These are phyloP conservation scores for Stephania japonica DNA, from an alignment of 164 flowering plant genomes.

Conservation along the genomic window DNA sequence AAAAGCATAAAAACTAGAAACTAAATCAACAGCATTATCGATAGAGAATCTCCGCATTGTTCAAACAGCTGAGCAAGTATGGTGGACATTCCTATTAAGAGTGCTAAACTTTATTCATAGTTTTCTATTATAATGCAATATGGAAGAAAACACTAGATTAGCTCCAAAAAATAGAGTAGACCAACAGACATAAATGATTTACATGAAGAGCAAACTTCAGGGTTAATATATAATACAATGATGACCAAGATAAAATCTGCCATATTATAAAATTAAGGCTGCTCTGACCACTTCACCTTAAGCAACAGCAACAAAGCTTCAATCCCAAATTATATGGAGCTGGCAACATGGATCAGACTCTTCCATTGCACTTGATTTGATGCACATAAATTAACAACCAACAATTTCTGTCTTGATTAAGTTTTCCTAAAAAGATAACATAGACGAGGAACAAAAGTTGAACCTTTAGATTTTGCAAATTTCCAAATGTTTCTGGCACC, in stretches of 20 bases:
- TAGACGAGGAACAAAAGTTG: background rate
- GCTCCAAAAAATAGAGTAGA: background rate
- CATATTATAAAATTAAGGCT: background rate
- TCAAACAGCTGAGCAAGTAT: no score
- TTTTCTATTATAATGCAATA: no score
- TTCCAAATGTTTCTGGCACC: conserved; percentile 61
- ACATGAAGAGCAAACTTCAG: background rate
- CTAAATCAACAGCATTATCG: background rate
- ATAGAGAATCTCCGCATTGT: no score
- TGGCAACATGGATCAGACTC: no score
- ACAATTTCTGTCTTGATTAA: no score
- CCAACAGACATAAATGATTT: background rate
- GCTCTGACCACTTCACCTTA: no score
- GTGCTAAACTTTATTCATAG: background rate
- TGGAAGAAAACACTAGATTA: background rate
- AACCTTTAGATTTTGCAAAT: conserved; percentile 59
- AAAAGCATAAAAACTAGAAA: background rate
- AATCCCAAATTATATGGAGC: no score
- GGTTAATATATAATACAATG: background rate
- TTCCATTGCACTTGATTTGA: no score
- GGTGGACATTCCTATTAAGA: background rate
- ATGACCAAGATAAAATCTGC: background rate
- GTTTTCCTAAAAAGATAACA: background rate
- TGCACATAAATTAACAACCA: no score
- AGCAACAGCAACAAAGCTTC: no score